Evolutionary conservation across 2,329 filamentous ascomycete species (phyloP), one percentile per base, ranked within the genome.

Genomic region (Seiridium unicorne): DNA sequence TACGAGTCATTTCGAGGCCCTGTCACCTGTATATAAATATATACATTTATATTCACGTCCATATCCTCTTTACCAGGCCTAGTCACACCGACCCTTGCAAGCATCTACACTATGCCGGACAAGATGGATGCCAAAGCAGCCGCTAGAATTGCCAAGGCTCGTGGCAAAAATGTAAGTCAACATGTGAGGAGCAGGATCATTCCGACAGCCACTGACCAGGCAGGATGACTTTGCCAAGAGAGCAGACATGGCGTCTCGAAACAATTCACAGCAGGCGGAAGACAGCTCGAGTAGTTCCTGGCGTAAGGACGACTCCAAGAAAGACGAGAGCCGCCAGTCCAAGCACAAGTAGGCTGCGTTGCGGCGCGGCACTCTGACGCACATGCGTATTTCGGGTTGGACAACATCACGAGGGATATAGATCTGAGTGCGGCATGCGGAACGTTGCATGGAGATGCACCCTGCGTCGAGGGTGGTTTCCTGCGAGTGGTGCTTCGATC

Each of bases 51-150:
- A 26, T 26, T 26, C 18, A 26, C 18, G 18, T 26, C 18, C 18
- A 26, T 26, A 26, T 26, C 18, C 18, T 26, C 18, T 26, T 26
- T 26, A 26, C 18, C 18, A 26, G 18, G 18, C 18, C 18, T 26
- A 26, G 18, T 26, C 18, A 26, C 18, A 26, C 18, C 18, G 13
- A 42, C 38, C 38, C 7, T 42, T 42, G 13, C 18, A 42, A 13
- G 7, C 7, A 13, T 42, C 38, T 42, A 42, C 13, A 13, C 38
- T 13, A 53, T 53, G 49, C 49, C 49, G 9, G 49, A 53, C 49
- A 77, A 75, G 62, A 81, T 80, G 78, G 76, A 79, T 62, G 72
- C 76, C 3, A 72, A 73, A 13, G 74, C 75, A 4, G 77, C 74
- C 3, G 74, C 74, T 53, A 72, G 78, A 56, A 81, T 80, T 61